Evolutionary conservation across 495 filamentous ascomycete genomes (phyloP).

Genomic region (Aspergillus funiculosus): DNA sequence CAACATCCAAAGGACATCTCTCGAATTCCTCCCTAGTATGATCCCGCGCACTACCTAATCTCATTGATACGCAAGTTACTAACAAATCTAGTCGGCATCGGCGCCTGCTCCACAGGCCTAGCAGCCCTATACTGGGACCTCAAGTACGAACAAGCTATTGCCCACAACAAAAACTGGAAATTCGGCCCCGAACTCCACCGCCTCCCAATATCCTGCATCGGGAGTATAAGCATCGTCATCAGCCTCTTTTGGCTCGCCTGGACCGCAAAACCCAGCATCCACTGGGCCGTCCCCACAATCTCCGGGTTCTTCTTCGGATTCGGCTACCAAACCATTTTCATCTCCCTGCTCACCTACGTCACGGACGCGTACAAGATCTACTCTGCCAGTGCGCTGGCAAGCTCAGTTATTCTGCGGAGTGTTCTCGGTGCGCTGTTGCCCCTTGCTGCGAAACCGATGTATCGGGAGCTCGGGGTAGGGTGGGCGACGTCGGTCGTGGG

Average conservation of each 20-base stretch:
- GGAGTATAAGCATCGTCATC: constrained; percentile 56
- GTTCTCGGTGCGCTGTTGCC: constrained; percentile 55
- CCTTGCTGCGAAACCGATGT: constrained; percentile 39
- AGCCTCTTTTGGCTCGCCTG: constrained; percentile 71
- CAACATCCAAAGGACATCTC: constrained; percentile 32
- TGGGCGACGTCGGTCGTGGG: constrained; percentile 46
- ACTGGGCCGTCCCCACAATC: constrained; percentile 59
- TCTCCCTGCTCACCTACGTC: constrained; percentile 67
- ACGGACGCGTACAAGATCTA: constrained; percentile 72
- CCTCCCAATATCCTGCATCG: constrained; percentile 61
- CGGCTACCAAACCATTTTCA: constrained; percentile 62
- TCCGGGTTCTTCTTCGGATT: constrained; percentile 63
- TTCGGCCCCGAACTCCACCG: constrained; percentile 55
- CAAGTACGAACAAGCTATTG: constrained; percentile 41
- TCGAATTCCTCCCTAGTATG: constrained; percentile 41
- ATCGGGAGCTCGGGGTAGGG: constrained; percentile 33
- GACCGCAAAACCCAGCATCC: constrained; percentile 50
- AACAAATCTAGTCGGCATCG: constrained; percentile 31
- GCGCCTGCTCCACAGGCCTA: constrained; percentile 32
- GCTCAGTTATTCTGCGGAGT: constrained; percentile 53
- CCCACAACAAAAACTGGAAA: constrained; percentile 18
- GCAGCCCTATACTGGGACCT: constrained; percentile 51
- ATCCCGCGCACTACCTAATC: not conserved
- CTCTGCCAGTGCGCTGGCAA: constrained; percentile 63
- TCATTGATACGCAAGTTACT: constrained; percentile 2